Conservation (phyloP, 306 rosid genomes). For the Prunus armeniaca region DNA sequence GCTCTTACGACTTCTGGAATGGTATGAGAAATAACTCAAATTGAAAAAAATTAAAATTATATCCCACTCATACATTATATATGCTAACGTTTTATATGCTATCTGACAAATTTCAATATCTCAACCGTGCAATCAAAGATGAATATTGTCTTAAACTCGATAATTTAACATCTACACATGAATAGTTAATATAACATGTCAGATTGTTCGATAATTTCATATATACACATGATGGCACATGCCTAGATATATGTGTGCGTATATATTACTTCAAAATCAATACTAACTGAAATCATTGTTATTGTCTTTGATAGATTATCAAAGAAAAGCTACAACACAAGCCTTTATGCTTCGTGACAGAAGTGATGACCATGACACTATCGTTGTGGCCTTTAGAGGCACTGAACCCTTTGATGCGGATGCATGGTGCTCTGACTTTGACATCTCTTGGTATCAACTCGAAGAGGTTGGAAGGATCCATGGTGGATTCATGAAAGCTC, state of each 20-base stretch:
- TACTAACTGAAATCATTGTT: neutral
- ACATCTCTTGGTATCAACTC: conserved; percentile 76
- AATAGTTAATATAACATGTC: neutral
- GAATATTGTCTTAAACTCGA: no score
- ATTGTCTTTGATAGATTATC: conserved; percentile 42
- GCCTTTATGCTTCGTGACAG: conserved; percentile 51
- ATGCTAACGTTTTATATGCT: neutral
- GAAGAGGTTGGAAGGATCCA: conserved; percentile 53
- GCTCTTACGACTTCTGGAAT: conserved; percentile 65
- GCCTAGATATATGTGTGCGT: neutral
- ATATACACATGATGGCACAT: neutral
- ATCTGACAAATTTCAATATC: no score
- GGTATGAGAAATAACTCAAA: conserved; percentile 36
- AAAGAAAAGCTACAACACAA: conserved; percentile 59
- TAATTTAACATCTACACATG: no score
- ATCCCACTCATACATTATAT: neutral
- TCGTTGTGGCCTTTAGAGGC: conserved; percentile 78
- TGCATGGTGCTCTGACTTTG: conserved; percentile 76
- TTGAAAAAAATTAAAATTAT: neutral
- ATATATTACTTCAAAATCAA: neutral
- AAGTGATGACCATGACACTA: conserved; percentile 36
- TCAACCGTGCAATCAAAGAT: no score
- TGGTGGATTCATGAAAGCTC: conserved; percentile 80
- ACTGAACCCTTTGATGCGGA: conserved; percentile 75
- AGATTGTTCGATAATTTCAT: no score